Evolutionary conservation across 768 basidiomycete species (phyloP).

Genomic region (Amanita pseudoporphyria): DNA sequence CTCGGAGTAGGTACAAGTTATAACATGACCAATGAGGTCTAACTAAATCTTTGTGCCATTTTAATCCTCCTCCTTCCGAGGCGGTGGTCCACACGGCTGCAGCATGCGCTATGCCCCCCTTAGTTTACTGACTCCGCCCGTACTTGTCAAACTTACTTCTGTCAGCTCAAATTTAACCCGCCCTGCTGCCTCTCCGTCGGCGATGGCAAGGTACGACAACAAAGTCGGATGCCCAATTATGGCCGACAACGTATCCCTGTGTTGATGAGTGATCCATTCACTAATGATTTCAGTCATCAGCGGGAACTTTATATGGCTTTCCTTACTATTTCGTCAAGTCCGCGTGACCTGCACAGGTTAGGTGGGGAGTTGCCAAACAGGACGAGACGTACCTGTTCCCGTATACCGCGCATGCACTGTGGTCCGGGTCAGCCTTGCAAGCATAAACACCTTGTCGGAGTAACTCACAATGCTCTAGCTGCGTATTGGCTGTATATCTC

Average conservation of each 20-base stretch:
- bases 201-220: conserved; percentile 80
- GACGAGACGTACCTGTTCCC: conserved; percentile 66
- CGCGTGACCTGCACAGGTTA: conserved; percentile 63
- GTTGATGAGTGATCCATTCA: conserved; percentile 97
- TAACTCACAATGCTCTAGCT: conserved; percentile 83
- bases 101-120: conserved; percentile 64
- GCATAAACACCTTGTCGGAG: conserved; percentile 8
- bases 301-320: conserved; percentile 6
- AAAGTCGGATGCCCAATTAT: conserved; percentile 89
- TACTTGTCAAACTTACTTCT: conserved; percentile 1
- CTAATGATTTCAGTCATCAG: conserved; percentile 30
- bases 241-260: conserved; percentile 89
- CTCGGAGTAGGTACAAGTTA: background rate
- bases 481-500: conserved; percentile 93
- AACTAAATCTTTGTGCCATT: background rate
- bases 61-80: conserved; percentile 78
- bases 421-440: conserved; percentile 11
- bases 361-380: background rate
- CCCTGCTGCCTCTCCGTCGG: conserved; percentile 90
- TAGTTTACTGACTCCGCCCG: background rate
- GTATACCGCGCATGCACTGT: conserved; percentile 93
- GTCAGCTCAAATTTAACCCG: conserved; percentile 22
- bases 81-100: conserved; percentile 90
- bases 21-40: background rate
- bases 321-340: conserved; percentile 93